These are phyloP conservation scores for Diaporthe caulivora DNA, from an alignment of 2,329 filamentous ascomycete species.

Conservation along the genomic window DNA sequence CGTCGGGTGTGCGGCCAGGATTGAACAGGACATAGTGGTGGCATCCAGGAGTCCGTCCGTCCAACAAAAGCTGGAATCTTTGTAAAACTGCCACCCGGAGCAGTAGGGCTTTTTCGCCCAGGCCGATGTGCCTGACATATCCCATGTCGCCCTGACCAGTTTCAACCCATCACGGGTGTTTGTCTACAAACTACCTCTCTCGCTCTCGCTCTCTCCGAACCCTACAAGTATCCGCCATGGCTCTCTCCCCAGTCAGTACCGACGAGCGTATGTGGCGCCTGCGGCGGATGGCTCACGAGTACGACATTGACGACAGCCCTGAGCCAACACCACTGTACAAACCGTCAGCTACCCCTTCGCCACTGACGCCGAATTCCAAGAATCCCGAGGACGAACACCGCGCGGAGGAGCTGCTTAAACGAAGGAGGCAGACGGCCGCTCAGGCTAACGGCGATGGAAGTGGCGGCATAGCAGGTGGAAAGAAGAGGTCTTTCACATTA, in stretches of 20 bases:
- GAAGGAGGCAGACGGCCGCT: slow-evolving; percentile 52
- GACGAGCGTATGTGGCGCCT: slow-evolving; percentile 62
- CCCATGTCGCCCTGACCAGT: slow-evolving; percentile 17
- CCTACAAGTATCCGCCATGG: slow-evolving; percentile 18
- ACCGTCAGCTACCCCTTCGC: slow-evolving; percentile 47
- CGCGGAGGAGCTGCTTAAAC: slow-evolving; percentile 68
- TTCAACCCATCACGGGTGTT: slow-evolving; percentile 14
- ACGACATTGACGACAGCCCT: slow-evolving; percentile 58
- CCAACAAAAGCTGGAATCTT: neutral
- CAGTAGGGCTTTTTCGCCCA: neutral
- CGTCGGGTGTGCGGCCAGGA: neutral
- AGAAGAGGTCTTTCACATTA: slow-evolving; percentile 57
- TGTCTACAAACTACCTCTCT: neutral
- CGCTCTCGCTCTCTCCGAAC: neutral
- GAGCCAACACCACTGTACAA: slow-evolving; percentile 55
- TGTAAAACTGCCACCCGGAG: neutral
- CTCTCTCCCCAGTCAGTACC: slow-evolving; percentile 40
- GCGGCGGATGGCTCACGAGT: slow-evolving; percentile 62
- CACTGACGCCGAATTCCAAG: slow-evolving; percentile 57
- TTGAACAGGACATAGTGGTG: neutral
- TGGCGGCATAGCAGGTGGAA: slow-evolving; percentile 45
- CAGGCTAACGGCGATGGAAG: slow-evolving; percentile 47
- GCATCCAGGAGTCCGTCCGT: neutral
- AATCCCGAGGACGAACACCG: slow-evolving; percentile 62
- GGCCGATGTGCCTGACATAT: slow-evolving; percentile 12